Conservation (phyloP, 1,284 basidiomycete genomes). For the Ganoderma boninense region DNA sequence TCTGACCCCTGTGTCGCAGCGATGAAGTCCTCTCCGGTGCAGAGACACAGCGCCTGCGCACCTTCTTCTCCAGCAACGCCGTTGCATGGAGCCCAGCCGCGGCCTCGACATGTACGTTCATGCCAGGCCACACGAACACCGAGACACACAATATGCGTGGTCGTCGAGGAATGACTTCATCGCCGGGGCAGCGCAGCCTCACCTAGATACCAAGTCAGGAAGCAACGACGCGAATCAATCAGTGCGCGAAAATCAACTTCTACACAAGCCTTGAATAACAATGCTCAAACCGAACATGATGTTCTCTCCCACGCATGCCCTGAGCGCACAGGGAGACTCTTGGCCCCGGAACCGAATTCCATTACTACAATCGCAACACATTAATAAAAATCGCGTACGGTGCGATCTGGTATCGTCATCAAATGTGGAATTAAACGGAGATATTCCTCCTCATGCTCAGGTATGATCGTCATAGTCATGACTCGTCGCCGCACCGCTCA, state of each 20-base stretch:
- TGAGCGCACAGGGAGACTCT: no score
- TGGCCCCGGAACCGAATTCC: slow-evolving; percentile 3
- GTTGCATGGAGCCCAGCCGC: slow-evolving; percentile 42
- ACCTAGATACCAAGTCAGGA: no score
- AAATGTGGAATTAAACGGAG: neutral
- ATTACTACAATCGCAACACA: slow-evolving; percentile 11
- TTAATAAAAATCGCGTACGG: slow-evolving; percentile 1
- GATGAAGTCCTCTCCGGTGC: slow-evolving; percentile 45
- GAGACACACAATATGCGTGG: no score
- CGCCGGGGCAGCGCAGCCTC: no score
- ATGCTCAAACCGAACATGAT: no score
- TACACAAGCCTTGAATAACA: no score
- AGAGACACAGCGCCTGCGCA: slow-evolving; percentile 50
- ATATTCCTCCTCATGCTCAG: neutral
- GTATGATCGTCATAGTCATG: slow-evolving; percentile 3
- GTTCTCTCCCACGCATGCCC: no score
- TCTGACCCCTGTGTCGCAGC: slow-evolving; percentile 14
- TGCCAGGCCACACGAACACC: no score
- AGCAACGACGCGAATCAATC: no score
- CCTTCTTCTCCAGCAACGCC: slow-evolving; percentile 42
- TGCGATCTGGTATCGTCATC: neutral
- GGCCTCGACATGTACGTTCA: slow-evolving; percentile 46
- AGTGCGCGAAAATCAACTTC: no score
- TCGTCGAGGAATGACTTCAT: no score
- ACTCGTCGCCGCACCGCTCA: neutral